Conservation (phyloP, 2,329 filamentous ascomycete species). For the Cercospora sp. region DNA sequence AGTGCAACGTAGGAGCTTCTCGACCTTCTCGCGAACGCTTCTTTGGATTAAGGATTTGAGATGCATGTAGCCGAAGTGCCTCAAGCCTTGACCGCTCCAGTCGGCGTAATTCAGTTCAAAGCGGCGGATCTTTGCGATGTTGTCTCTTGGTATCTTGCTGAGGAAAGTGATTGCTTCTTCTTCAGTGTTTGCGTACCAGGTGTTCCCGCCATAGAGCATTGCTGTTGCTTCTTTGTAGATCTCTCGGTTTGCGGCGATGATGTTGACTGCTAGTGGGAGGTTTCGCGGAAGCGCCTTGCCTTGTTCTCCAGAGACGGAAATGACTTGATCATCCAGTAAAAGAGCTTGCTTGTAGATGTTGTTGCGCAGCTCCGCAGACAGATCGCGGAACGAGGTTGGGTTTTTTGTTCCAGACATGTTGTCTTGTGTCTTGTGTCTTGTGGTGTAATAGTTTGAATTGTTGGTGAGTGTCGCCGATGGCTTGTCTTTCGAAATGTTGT, state of each 20-base stretch:
- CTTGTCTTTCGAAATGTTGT: background rate
- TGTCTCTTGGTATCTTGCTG: background rate
- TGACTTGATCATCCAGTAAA: background rate
- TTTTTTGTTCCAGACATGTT: background rate
- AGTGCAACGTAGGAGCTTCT: background rate
- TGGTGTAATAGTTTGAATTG: background rate
- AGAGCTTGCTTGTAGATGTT: slow-evolving; percentile 7
- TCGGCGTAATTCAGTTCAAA: background rate
- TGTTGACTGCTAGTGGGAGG: background rate
- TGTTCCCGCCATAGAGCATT: slow-evolving; percentile 3
- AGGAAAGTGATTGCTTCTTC: background rate
- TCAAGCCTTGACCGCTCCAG: background rate
- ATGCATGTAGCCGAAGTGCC: background rate
- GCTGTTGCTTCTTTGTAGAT: slow-evolving; percentile 1
- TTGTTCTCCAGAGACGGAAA: background rate
- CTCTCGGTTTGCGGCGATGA: slow-evolving; percentile 1
- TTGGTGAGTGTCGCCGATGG: background rate
- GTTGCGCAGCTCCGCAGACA: background rate
- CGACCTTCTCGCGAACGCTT: background rate
- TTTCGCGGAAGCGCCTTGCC: slow-evolving; percentile 3
- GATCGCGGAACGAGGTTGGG: background rate
- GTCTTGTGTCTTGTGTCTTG: background rate
- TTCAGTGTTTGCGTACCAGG: background rate
- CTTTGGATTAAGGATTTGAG: background rate
- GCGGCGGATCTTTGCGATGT: background rate